phyloP scores from a whole-genome alignment of 352 stramenopile genomes.

The Phytophthora citrophthora region DNA sequence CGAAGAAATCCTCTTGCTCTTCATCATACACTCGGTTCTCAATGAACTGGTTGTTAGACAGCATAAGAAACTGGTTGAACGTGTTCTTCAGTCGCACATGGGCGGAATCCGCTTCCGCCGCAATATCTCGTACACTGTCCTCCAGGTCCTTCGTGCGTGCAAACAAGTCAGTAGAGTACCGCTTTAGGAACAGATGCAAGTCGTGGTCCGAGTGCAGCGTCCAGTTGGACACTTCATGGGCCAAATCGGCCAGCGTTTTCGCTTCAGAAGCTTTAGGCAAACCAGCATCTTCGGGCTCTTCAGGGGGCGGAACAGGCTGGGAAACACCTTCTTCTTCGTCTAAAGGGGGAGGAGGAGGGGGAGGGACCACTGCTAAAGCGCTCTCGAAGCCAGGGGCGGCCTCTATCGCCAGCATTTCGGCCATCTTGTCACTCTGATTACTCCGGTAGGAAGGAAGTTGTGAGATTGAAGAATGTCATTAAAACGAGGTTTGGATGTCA shows the following conservation, averaged over 20 bases:
- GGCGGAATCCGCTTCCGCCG: conserved; percentile 65
- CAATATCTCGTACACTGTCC: conserved; percentile 72
- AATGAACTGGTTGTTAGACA: conserved; percentile 90
- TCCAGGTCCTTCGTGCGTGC: conserved; percentile 74
- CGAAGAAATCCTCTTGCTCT: conserved; percentile 79
- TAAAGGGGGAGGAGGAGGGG: conserved; percentile 16
- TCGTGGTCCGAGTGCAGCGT: conserved; percentile 81
- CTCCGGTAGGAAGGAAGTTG: conserved; percentile 16
- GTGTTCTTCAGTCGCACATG: conserved; percentile 84
- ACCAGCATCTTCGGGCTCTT: neutral
- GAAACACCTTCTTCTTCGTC: neutral
- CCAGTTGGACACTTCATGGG: conserved; percentile 58
- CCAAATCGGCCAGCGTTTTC: conserved; percentile 57
- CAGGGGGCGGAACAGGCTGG: neutral
- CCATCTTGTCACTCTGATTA: conserved; percentile 36
- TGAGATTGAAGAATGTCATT: conserved; percentile 19
- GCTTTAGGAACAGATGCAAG: conserved; percentile 71
- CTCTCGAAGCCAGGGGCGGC: conserved; percentile 18
- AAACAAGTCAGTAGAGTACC: conserved; percentile 67
- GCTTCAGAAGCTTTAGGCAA: conserved; percentile 17
- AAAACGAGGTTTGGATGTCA: neutral
- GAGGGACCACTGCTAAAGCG: conserved; percentile 30
- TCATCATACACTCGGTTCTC: conserved; percentile 91
- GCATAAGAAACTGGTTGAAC: conserved; percentile 89
- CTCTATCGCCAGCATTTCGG: conserved; percentile 41